These are phyloP conservation scores for Chaetomium cochliodes DNA, from an alignment of 495 filamentous ascomycete species.

Conservation along the genomic window DNA sequence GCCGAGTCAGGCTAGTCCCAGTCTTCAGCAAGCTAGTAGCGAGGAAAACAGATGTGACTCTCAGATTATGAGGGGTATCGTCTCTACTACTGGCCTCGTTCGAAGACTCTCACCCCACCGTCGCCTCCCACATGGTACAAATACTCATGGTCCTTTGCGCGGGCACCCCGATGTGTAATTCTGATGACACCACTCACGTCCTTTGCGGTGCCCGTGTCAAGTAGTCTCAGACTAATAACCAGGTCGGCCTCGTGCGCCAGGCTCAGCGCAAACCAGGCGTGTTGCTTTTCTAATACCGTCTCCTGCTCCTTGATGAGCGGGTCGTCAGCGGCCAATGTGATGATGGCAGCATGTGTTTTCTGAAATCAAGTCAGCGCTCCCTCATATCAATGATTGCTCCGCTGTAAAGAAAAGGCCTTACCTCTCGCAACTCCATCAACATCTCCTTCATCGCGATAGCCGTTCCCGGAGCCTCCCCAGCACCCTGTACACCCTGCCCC, in stretches of 20 bases:
- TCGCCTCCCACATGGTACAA: constrained; percentile 78
- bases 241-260: constrained; percentile 71
- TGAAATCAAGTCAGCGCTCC: constrained; percentile 23
- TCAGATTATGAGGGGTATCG: constrained; percentile 14
- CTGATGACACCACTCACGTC: constrained; percentile 90
- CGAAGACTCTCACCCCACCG: constrained; percentile 77
- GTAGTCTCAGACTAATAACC: constrained; percentile 65
- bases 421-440: constrained; percentile 55
- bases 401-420: constrained; percentile 32
- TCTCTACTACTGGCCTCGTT: constrained; percentile 56
- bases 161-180: constrained; percentile 58
- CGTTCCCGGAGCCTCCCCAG: constrained; percentile 24
- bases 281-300: constrained; percentile 67
- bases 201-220: constrained; percentile 81
- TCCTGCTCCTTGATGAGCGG: constrained; percentile 58
- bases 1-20: neutral
- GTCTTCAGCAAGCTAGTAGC: constrained; percentile 5
- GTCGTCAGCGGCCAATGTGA: constrained; percentile 68
- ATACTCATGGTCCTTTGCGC: constrained; percentile 62
- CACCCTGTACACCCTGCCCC: neutral
- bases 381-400: neutral
- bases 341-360: constrained; percentile 58
- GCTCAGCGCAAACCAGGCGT: constrained; percentile 65
- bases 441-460: constrained; percentile 40
- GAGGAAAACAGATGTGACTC: neutral